Base-by-base conservation (phyloP, 345 rosid genomes). In the Sisymbrium altissimum region DNA sequence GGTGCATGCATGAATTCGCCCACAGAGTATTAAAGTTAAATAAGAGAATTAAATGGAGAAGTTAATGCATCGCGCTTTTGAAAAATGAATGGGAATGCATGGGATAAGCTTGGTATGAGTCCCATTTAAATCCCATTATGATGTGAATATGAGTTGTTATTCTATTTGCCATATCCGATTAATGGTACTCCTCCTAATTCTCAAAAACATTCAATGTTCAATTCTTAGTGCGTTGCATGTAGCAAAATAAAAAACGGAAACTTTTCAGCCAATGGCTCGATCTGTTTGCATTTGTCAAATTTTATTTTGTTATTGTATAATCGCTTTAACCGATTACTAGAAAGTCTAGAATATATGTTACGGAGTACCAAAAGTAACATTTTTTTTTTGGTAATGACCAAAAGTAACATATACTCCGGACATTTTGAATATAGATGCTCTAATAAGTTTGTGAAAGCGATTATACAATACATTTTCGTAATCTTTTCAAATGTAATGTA, bases 1-100 rank as follows among this genome's bases (percentile, higher is more conserved):
- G 75, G 75, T 14, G 66, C 43, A 69, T 76, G 66, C 75, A 76
- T 63, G 75, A 36, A 63, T 19, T 53, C 33, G 60, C 80, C 75
- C 75, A 70, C 54, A 44, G 40, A 52, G 71, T 53, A 38, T 74
- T 35, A 59, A 39, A 29, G 35, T 32, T 58, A 11, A 33, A 4
- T 15, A 27, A 49, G 40, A 13, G 19, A 40, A 53, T 41, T 72
- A n/a, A 67, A 60, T 68, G 44, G 29, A 8, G 73, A 67, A 15
- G 1, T 74, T 67, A 67, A 67, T 74, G 78, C 61, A 23, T 23
- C 25, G 29, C 29, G 18, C 13, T 67, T 17, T 21, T 32, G 54
- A 49, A 58, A 36, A 27, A 27, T 11, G 50, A 50, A 68, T 50
- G 68, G 18, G 17, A 60, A 49, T 38, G 54, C 44, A 60, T 48